phyloP scores from a whole-genome alignment of 441 rosid genomes.

The Gossypium trilobum region DNA sequence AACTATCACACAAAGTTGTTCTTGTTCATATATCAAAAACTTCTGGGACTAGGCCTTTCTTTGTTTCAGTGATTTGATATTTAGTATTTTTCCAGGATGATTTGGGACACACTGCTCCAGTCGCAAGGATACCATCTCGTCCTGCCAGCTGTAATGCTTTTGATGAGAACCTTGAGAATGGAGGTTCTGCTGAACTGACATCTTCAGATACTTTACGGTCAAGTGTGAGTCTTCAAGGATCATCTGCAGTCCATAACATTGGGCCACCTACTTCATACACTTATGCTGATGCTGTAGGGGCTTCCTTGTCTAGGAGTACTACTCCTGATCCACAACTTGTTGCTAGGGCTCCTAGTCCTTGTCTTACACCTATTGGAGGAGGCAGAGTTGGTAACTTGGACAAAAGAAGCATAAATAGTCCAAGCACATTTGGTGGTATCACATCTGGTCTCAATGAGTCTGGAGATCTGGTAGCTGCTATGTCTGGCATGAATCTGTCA shows the following conservation, averaged over 20 bases:
- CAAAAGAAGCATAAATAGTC: slow-evolving; percentile 43
- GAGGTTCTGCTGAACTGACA: slow-evolving; percentile 33
- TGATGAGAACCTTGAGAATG: slow-evolving; percentile 42
- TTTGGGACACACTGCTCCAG: slow-evolving; percentile 37
- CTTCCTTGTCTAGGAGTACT: slow-evolving; percentile 67
- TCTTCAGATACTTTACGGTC: slow-evolving; percentile 33
- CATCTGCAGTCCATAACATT: slow-evolving; percentile 34
- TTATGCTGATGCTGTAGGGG: slow-evolving; percentile 74
- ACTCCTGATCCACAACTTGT: slow-evolving; percentile 86
- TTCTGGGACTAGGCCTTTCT: neutral
- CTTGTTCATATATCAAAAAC: neutral
- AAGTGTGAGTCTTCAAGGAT: slow-evolving; percentile 35
- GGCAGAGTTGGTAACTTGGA: slow-evolving; percentile 53
- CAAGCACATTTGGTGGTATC: slow-evolving; percentile 49
- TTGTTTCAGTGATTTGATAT: neutral
- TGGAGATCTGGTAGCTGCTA: slow-evolving; percentile 47
- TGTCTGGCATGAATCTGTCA: slow-evolving; percentile 63
- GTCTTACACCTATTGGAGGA: slow-evolving; percentile 74
- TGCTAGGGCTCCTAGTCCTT: slow-evolving; percentile 83
- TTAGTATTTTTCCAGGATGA: slow-evolving; percentile 52
- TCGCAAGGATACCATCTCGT: slow-evolving; percentile 55
- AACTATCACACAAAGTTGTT: neutral
- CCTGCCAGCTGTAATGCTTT: slow-evolving; percentile 23
- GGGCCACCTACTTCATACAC: slow-evolving; percentile 50
- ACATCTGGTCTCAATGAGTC: slow-evolving; percentile 46